A percentile compares a stretch with the other conserved stretches of the same genome.
phyloP scores from a whole-genome alignment of 768 basidiomycete species.

The Tylopilus sp. region DNA sequence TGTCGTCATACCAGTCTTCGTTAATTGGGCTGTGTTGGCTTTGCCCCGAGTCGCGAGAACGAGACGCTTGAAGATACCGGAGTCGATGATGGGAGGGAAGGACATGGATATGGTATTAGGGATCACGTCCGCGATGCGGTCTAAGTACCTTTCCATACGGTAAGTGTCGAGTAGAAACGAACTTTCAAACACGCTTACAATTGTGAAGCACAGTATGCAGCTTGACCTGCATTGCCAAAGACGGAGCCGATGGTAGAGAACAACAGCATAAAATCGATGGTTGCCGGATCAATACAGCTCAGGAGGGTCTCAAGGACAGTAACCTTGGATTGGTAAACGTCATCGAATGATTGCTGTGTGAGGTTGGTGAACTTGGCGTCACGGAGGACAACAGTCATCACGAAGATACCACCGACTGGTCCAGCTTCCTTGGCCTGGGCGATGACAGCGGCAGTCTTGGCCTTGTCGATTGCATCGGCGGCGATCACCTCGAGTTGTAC shows the following conservation, averaged over 20 bases:
- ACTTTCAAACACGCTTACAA: conserved; percentile 3
- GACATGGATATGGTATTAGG: conserved; percentile 34
- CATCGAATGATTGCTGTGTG: conserved; percentile 30
- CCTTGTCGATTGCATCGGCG: conserved; percentile 23
- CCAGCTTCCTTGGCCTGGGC: conserved; percentile 20
- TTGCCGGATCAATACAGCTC: conserved; percentile 12
- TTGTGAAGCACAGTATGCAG: conserved; percentile 23
- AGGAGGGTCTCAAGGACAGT: conserved; percentile 17
- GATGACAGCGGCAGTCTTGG: conserved; percentile 23
- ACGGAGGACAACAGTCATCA: conserved; percentile 35
- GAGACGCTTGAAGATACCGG: conserved; percentile 33
- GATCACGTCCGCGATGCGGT: conserved; percentile 28
- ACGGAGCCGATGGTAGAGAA: conserved; percentile 35
- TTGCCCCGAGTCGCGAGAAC: conserved; percentile 25
- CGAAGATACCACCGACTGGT: conserved; percentile 31
- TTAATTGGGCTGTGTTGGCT: conserved; percentile 28
- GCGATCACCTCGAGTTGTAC: conserved; percentile 28
- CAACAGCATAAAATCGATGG: conserved; percentile 31
- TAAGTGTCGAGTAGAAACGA: conserved; percentile 1
- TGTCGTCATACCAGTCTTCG: conserved; percentile 32
- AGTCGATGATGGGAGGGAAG: conserved; percentile 34
- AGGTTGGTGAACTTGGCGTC: conserved; percentile 33
- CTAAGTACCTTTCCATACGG: conserved; percentile 24
- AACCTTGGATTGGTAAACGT: conserved; percentile 23
- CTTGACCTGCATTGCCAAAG: conserved; percentile 28